Percentiles rank a stretch among this genome's conserved stretches.
Evolutionary conservation across 1,139 yeast genomes (phyloP).

Genomic region (Hanseniaspora sp.): DNA sequence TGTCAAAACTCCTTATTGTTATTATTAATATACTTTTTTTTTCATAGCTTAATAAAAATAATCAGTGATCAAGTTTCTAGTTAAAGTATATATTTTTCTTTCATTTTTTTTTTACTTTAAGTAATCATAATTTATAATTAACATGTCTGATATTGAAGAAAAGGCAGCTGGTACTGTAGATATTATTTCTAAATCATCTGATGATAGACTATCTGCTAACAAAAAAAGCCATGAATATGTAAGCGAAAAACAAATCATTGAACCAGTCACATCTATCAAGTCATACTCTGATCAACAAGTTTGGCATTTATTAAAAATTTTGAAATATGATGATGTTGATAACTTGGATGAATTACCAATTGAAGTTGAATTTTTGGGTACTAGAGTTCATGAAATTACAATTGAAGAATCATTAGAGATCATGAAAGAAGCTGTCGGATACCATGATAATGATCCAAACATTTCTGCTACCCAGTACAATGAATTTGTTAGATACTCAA

Average conservation of each 20-base stretch:
- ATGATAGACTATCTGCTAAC: not conserved
- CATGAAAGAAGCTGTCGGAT: conserved; percentile 32
- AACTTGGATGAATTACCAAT: conserved; percentile 19
- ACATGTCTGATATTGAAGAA: conserved; percentile 14
- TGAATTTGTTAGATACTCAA: conserved; percentile 25
- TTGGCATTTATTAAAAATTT: conserved; percentile 13
- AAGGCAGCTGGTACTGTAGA: conserved; percentile 15
- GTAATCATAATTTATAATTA: too few species aligned
- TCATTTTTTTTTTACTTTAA: too few species aligned
- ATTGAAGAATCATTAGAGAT: conserved; percentile 36
- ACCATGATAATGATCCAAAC: conserved; percentile 42
- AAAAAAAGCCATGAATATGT: not conserved
- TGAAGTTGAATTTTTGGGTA: conserved; percentile 33
- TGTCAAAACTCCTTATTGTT: too few species aligned
- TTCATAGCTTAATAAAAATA: too few species aligned
- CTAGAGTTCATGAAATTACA: conserved; percentile 33
- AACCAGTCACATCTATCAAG: conserved; percentile 15
- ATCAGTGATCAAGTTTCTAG: too few species aligned
- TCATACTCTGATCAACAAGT: conserved; percentile 15
- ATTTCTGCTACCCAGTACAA: conserved; percentile 35
- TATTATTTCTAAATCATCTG: conserved; percentile 2
- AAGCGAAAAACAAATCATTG: conserved; percentile 16
- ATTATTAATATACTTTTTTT: too few species aligned
- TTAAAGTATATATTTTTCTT: too few species aligned
- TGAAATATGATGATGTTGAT: conserved; percentile 22